Conservation (phyloP, 2,329 filamentous ascomycete species). For the Colletotrichum nymphaeae region DNA sequence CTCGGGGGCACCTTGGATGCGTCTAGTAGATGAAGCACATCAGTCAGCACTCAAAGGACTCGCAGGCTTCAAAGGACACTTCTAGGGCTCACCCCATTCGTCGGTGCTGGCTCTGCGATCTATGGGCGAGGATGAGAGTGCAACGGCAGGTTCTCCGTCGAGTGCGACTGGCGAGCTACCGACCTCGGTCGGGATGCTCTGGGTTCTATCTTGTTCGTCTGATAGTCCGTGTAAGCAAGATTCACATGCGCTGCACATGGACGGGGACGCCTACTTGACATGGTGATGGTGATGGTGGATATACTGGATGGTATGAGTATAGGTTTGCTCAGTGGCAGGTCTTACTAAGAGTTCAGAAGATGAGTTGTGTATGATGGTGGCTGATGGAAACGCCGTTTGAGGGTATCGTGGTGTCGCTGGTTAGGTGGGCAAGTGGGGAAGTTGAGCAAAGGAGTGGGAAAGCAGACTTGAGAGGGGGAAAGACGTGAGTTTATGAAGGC, state of each 20-base stretch:
- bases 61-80: not conserved
- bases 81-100: conserved; percentile 58
- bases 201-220: conserved; percentile 25
- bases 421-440: not conserved
- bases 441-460: not conserved
- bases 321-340: not conserved
- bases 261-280: conserved; percentile 12
- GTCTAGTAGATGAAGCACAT: conserved; percentile 52
- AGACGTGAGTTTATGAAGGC: not conserved
- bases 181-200: conserved; percentile 16
- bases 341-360: not conserved
- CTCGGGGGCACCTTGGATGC: conserved; percentile 75
- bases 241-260: too few relatives aligned
- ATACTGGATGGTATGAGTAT: not conserved
- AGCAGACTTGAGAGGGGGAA: not conserved
- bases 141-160: conserved; percentile 11
- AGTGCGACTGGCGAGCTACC: not conserved
- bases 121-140: conserved; percentile 39
- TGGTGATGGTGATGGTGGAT: not conserved
- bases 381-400: not conserved
- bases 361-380: not conserved
- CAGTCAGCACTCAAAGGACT: conserved; percentile 17
- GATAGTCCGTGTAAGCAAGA: not conserved
- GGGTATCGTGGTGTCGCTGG: not conserved
- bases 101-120: conserved; percentile 53